Conservation (phyloP, 2,329 filamentous ascomycete genomes). For the Amesomyces nigricolor region DNA sequence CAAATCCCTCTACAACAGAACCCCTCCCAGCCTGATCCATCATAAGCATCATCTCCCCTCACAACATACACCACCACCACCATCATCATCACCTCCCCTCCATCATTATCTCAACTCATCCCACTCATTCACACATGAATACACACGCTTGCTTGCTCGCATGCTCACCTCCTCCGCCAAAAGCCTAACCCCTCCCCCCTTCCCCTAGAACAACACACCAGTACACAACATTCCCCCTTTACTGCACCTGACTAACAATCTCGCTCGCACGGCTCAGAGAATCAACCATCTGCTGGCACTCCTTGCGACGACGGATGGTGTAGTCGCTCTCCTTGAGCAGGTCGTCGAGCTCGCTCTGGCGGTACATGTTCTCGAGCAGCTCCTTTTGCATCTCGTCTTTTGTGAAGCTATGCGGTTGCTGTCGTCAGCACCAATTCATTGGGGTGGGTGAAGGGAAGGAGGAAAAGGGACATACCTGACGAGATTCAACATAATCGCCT, state of each 20-base stretch:
- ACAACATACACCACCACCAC: background rate
- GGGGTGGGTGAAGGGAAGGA: background rate
- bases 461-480: constrained; percentile 71
- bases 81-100: background rate
- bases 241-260: constrained; percentile 81
- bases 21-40: constrained; percentile 5
- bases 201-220: background rate
- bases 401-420: constrained; percentile 60
- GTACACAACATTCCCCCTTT: constrained; percentile 25
- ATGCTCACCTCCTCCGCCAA: background rate
- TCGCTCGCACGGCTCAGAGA: constrained; percentile 83
- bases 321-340: constrained; percentile 97
- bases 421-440: no score
- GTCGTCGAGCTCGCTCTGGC: constrained; percentile 82
- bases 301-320: constrained; percentile 88
- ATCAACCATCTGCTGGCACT: constrained; percentile 99
- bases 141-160: constrained; percentile 1
- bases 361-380: constrained; percentile 96
- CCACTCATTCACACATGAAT: background rate
- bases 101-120: constrained; percentile 1
- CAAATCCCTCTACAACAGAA: constrained; percentile 11
- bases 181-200: no score
- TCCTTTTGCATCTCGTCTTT: constrained; percentile 99
- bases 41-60: background rate
- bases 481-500: constrained; percentile 96